These are phyloP conservation scores for Leucocoprinus leucothites DNA, from an alignment of 768 basidiomycete species.

Conservation along the genomic window DNA sequence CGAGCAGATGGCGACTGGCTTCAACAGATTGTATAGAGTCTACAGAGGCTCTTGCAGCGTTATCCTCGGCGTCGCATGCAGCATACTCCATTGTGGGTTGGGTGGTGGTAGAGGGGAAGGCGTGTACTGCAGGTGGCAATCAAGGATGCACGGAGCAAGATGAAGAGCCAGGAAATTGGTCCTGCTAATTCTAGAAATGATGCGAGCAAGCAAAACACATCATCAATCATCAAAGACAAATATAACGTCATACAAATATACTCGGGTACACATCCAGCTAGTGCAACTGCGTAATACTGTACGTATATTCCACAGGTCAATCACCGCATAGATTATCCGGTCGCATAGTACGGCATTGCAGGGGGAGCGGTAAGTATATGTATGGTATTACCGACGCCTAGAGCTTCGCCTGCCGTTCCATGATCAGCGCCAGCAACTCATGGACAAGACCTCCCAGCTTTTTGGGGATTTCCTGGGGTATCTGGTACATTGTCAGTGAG, in stretches of 20 bases:
- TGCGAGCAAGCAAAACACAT: not conserved
- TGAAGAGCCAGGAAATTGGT: no score
- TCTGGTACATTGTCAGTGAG: constrained; percentile 2
- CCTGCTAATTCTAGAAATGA: not conserved
- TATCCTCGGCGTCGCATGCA: not conserved
- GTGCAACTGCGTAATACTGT: not conserved
- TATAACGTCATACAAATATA: no score
- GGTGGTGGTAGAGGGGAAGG: constrained; percentile 3
- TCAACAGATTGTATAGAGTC: constrained; percentile 2
- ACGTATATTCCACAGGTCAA: no score
- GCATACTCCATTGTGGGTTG: not conserved
- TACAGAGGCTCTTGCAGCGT: not conserved
- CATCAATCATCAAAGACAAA: constrained; percentile 8
- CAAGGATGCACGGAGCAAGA: not conserved
- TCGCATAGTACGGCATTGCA: no score
- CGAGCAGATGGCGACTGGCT: constrained; percentile 2
- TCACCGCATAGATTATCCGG: no score
- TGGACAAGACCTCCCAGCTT: constrained; percentile 9
- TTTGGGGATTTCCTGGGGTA: constrained; percentile 14
- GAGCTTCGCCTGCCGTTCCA: constrained; percentile 1
- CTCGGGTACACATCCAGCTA: no score
- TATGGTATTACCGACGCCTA: no score
- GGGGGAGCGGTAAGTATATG: no score
- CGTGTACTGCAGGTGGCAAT: not conserved
- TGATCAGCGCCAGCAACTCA: not conserved